Conservation (phyloP, 2,329 filamentous ascomycete species). For the Botrytis tulipae region DNA sequence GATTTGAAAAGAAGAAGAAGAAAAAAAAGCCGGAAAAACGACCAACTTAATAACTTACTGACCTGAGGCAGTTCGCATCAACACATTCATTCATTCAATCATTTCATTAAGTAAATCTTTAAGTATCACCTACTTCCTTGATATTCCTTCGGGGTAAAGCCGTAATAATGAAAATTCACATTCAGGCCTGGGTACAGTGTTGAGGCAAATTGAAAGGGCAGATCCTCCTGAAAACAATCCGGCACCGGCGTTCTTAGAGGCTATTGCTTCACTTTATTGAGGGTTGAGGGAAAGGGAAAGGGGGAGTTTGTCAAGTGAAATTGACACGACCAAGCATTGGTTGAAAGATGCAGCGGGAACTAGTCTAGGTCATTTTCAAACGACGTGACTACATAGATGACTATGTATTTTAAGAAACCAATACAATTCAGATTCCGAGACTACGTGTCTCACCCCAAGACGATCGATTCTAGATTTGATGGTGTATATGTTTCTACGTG, state of each 20-base stretch:
- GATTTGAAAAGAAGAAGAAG: background rate
- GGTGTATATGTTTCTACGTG: background rate
- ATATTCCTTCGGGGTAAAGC: constrained; percentile 19
- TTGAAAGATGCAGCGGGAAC: constrained; percentile 23
- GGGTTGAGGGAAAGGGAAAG: constrained; percentile 16
- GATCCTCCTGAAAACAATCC: constrained; percentile 12
- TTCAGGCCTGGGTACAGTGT: constrained; percentile 23
- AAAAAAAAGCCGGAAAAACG: constrained; percentile 3
- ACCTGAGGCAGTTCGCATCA: constrained; percentile 3
- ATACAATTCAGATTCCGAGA: constrained; percentile 30
- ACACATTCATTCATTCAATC: constrained; percentile 10
- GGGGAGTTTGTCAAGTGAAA: background rate
- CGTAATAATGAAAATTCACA: constrained; percentile 24
- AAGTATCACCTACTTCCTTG: constrained; percentile 24
- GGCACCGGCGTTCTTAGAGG: constrained; percentile 27
- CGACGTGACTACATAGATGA: constrained; percentile 23
- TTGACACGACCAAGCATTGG: constrained; percentile 4
- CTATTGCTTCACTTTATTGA: constrained; percentile 20
- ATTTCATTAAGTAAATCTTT: constrained; percentile 25
- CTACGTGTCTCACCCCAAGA: constrained; percentile 29
- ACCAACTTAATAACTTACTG: constrained; percentile 11
- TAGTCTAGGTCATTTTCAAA: constrained; percentile 22
- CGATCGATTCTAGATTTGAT: background rate
- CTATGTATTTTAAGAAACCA: constrained; percentile 23
- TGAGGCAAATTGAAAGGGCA: constrained; percentile 1